Conservation (phyloP, 169 alveolate genomes). For the Amoebophrya sp. region DNA sequence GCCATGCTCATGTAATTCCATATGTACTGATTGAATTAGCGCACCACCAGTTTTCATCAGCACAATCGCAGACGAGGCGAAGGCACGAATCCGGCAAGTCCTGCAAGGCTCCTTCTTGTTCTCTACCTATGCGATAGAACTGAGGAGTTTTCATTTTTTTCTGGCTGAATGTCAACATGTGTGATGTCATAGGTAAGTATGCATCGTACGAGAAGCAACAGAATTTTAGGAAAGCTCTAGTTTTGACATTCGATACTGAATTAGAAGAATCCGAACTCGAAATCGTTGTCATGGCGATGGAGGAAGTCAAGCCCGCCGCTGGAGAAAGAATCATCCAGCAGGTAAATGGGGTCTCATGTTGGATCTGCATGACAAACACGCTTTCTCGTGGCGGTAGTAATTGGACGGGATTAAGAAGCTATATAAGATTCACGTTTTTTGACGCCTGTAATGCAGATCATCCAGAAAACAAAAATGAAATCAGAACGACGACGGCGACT, state of each 20-base stretch:
- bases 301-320: conserved; percentile 32
- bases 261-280: conserved; percentile 24
- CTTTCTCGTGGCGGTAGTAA: not conserved
- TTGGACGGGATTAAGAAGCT: not conserved
- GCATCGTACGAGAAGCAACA: too few species aligned
- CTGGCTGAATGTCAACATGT: too few species aligned
- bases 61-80: conserved; percentile 40
- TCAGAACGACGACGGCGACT: conserved; percentile 91
- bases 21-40: too few species aligned
- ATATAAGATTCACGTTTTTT: not conserved
- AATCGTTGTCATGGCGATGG: conserved; percentile 38
- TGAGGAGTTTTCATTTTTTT: too few species aligned
- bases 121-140: conserved; percentile 26
- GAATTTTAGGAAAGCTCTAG: too few species aligned
- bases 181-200: too few species aligned
- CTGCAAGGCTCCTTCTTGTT: conserved; percentile 40
- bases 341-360: not conserved
- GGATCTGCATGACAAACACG: not conserved
- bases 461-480: conserved; percentile 53
- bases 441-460: not conserved
- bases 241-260: too few species aligned
- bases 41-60: too few species aligned
- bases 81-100: conserved; percentile 41
- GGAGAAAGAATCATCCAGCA: not conserved
- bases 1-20: too few species aligned